Percentiles rank a stretch among this genome's conserved stretches.
phyloP scores from a whole-genome alignment of 805 yeast species.

The Myxozyma kluyveri region DNA sequence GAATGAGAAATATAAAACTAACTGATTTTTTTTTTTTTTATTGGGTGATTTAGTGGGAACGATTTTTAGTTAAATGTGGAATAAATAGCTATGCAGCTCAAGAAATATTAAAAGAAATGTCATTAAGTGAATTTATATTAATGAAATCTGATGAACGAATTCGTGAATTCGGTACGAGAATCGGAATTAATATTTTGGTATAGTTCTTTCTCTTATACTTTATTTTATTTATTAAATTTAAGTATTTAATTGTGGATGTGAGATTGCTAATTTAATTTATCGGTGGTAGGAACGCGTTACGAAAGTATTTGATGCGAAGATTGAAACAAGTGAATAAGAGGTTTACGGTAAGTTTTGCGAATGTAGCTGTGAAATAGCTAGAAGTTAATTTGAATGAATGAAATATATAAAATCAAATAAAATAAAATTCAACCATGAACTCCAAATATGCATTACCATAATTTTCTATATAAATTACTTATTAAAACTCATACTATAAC shows the following conservation, averaged over 20 bases:
- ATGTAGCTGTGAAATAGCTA: no score
- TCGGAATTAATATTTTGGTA: conserved; percentile 16
- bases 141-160: conserved; percentile 7
- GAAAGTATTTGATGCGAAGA: no score
- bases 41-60: conserved; percentile 10
- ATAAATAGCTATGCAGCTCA: conserved; percentile 21
- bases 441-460: not conserved
- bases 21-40: not conserved
- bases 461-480: not conserved
- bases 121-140: conserved; percentile 1
- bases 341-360: no score
- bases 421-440: not conserved
- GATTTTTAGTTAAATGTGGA: conserved; percentile 12
- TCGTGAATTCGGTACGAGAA: conserved; percentile 2
- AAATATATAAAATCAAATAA: not conserved
- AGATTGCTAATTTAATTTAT: no score
- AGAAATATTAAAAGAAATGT: conserved; percentile 6
- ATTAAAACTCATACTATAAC: conserved; percentile 26
- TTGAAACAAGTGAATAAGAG: no score
- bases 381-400: not conserved
- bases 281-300: no score
- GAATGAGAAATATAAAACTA: not conserved
- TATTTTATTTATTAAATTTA: not conserved
- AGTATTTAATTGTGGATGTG: no score
- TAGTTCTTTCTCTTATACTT: not conserved